Conservation (phyloP, 768 basidiomycete species). For the Boletus tomentosulus region DNA sequence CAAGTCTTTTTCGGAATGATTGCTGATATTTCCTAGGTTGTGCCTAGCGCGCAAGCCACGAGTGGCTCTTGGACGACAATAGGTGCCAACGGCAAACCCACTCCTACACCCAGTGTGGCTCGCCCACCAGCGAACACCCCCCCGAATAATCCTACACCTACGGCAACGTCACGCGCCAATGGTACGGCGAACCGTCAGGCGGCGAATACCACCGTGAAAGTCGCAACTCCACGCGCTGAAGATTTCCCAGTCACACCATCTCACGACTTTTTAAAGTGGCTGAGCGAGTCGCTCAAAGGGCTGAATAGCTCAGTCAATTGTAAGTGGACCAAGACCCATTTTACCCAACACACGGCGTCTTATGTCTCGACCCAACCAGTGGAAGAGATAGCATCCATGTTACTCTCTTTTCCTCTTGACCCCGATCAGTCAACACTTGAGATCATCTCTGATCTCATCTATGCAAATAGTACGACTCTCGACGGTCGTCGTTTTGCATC, state of each 20-base stretch:
- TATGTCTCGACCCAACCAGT: constrained; percentile 45
- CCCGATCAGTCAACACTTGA: constrained; percentile 79
- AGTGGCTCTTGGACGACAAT: constrained; percentile 83
- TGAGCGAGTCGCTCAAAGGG: constrained; percentile 79
- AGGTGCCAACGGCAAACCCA: constrained; percentile 68
- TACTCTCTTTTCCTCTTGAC: constrained; percentile 91
- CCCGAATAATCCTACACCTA: constrained; percentile 22
- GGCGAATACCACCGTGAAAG: constrained; percentile 31
- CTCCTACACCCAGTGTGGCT: constrained; percentile 26
- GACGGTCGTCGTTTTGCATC: constrained; percentile 94
- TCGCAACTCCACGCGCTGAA: constrained; percentile 43
- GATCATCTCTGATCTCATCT: constrained; percentile 93
- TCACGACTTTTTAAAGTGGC: constrained; percentile 90
- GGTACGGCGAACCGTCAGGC: constrained; percentile 37
- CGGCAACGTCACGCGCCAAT: constrained; percentile 36
- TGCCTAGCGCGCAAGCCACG: constrained; percentile 30
- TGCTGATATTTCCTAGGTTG: constrained; percentile 27
- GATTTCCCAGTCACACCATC: constrained; percentile 69
- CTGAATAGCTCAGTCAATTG: constrained; percentile 53
- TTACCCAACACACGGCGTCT: constrained; percentile 9
- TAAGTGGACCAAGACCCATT: constrained; percentile 28
- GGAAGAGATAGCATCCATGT: constrained; percentile 94
- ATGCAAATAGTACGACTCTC: constrained; percentile 89
- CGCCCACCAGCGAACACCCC: constrained; percentile 35
- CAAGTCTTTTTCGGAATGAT: background rate